phyloP scores from a whole-genome alignment of 106 monocot species.

The Apostasia shenzhenica region DNA sequence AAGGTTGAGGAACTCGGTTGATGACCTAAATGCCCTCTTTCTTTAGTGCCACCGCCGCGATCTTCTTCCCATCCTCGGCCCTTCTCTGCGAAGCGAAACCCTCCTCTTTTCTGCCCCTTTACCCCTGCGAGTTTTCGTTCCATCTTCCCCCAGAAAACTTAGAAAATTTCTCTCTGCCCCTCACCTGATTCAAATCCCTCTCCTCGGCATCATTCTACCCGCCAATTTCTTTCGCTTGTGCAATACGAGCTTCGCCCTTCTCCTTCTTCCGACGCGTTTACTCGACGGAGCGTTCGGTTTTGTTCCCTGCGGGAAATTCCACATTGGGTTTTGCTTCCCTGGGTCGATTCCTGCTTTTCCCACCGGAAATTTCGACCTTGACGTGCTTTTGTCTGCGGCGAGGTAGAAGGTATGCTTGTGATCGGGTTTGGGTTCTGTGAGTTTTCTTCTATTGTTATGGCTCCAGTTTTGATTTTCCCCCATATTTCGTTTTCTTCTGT shows the following conservation, averaged over 20 bases:
- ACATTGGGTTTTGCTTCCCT: background rate
- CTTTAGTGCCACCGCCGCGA: constrained; percentile 1
- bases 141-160: background rate
- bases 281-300: background rate
- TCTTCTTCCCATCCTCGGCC: background rate
- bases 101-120: constrained; percentile 25
- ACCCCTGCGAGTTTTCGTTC: constrained; percentile 14
- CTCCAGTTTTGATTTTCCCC: background rate
- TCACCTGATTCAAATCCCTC: constrained; percentile 6
- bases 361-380: constrained; percentile 13
- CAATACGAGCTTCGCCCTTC: background rate
- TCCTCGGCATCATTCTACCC: constrained; percentile 5
- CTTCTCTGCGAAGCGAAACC: constrained; percentile 6
- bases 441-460: no score
- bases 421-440: background rate
- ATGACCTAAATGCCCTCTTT: constrained; percentile 30
- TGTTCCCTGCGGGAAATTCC: background rate
- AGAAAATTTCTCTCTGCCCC: constrained; percentile 6
- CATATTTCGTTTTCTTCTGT: background rate
- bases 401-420: background rate
- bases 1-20: background rate
- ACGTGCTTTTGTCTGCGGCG: background rate
- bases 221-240: background rate
- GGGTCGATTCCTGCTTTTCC: background rate
- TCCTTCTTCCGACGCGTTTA: background rate